These are phyloP conservation scores for Silene vulgaris DNA, from an alignment of 179 eudicot species.

Conservation along the genomic window DNA sequence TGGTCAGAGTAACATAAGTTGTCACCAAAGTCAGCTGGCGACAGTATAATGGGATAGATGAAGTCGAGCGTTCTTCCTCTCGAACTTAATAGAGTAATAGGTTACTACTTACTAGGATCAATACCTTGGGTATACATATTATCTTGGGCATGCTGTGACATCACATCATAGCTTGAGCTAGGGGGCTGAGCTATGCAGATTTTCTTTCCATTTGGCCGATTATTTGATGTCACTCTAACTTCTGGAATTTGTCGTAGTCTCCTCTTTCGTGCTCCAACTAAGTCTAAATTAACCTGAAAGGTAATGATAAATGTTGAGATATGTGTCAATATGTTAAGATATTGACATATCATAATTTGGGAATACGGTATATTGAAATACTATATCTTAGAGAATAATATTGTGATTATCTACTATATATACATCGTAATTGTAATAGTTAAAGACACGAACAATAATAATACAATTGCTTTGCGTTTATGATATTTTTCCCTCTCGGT, in stretches of 20 bases:
- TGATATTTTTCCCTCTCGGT: too few relatives aligned
- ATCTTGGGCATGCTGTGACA: constrained; percentile 49
- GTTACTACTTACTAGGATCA: constrained; percentile 31
- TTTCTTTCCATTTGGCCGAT: constrained; percentile 60
- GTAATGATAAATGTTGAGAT: constrained; percentile 1
- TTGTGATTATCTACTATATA: too few relatives aligned
- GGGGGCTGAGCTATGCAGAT: constrained; percentile 57
- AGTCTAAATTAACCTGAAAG: constrained; percentile 65
- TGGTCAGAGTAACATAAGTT: background rate
- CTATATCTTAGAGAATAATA: background rate
- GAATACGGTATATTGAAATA: too few relatives aligned
- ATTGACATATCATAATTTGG: too few relatives aligned
- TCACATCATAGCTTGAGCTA: constrained; percentile 41
- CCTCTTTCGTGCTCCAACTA: constrained; percentile 55
- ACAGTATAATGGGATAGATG: background rate
- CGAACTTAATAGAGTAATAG: constrained; percentile 24
- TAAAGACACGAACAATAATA: too few relatives aligned
- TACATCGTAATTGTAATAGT: too few relatives aligned
- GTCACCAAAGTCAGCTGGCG: background rate
- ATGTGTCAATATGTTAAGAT: too few relatives aligned
- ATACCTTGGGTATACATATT: constrained; percentile 47
- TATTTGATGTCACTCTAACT: constrained; percentile 45
- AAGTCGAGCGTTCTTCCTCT: constrained; percentile 24
- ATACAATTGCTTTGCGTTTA: too few relatives aligned
- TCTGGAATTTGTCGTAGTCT: constrained; percentile 64